Evolutionary conservation across 371 early-diverging fungal species (phyloP).

Genomic region (Saksenaea vasiformis): DNA sequence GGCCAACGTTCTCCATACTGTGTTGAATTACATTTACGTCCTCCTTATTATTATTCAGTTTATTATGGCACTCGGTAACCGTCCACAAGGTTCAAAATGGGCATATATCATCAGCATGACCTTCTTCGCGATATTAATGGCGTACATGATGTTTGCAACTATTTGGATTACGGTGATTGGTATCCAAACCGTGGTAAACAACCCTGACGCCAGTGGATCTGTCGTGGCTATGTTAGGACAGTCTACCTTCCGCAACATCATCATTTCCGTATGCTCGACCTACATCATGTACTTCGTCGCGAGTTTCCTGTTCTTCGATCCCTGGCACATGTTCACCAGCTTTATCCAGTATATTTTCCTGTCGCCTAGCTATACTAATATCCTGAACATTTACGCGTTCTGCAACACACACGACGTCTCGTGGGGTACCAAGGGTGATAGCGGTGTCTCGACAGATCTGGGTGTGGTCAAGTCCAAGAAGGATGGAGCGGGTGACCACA

Average conservation of each 20-base stretch:
- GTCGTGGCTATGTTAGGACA: constrained; percentile 34
- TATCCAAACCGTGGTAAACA: constrained; percentile 34
- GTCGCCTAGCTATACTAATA: constrained; percentile 64
- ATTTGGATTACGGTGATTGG: constrained; percentile 54
- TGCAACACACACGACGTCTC: constrained; percentile 76
- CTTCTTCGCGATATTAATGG: constrained; percentile 57
- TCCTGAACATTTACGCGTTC: constrained; percentile 70
- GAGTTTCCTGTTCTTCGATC: constrained; percentile 67
- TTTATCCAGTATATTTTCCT: constrained; percentile 64
- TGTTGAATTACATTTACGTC: constrained; percentile 64
- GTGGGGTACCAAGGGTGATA: constrained; percentile 96
- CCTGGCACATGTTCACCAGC: constrained; percentile 70
- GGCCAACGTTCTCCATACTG: constrained; percentile 42
- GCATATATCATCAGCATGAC: constrained; percentile 59
- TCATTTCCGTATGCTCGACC: constrained; percentile 65
- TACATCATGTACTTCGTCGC: constrained; percentile 69
- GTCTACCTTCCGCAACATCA: constrained; percentile 56
- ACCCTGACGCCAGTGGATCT: constrained; percentile 13
- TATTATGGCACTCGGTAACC: constrained; percentile 77
- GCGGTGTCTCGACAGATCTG: constrained; percentile 55
- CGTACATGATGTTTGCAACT: constrained; percentile 63
- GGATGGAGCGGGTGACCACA: constrained; percentile 48
- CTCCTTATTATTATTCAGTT: constrained; percentile 64
- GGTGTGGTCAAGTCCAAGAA: constrained; percentile 65
- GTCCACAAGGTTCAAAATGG: constrained; percentile 78